phyloP scores from a whole-genome alignment of 371 early-diverging fungal species.

The Syncephalastrum monosporum region DNA sequence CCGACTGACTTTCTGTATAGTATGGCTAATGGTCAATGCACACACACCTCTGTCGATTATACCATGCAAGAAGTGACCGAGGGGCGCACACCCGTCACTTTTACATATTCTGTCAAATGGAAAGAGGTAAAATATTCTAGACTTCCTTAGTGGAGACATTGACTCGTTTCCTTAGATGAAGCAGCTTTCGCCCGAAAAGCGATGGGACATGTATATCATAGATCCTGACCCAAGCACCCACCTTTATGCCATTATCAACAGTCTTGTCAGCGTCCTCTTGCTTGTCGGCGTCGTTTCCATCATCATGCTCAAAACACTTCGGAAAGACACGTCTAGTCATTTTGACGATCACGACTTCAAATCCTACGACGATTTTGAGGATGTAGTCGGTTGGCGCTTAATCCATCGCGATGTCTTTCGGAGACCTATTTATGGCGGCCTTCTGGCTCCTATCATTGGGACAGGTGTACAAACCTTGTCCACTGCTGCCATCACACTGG shows the following conservation, averaged over 20 bases:
- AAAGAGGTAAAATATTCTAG: slow-evolving; percentile 22
- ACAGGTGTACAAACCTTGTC: slow-evolving; percentile 37
- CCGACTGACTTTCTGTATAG: slow-evolving; percentile 12
- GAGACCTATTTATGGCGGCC: slow-evolving; percentile 46
- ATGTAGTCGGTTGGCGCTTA: slow-evolving; percentile 45
- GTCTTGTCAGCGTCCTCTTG: slow-evolving; percentile 20
- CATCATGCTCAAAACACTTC: slow-evolving; percentile 34
- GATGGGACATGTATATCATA: slow-evolving; percentile 41
- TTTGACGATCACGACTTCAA: slow-evolving; percentile 14
- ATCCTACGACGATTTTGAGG: slow-evolving; percentile 39
- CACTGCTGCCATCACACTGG: slow-evolving; percentile 15
- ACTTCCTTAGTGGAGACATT: neutral
- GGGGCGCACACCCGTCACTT: slow-evolving; percentile 25
- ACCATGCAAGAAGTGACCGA: slow-evolving; percentile 35
- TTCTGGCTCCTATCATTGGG: slow-evolving; percentile 45
- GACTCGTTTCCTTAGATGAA: slow-evolving; percentile 7
- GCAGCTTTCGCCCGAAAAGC: slow-evolving; percentile 8
- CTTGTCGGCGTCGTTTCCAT: slow-evolving; percentile 19
- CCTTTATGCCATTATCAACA: slow-evolving; percentile 28
- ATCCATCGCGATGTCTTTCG: slow-evolving; percentile 48
- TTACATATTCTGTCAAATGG: slow-evolving; percentile 49
- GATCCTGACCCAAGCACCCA: slow-evolving; percentile 30
- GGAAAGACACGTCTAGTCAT: slow-evolving; percentile 17
- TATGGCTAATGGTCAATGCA: slow-evolving; percentile 32
- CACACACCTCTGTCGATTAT: slow-evolving; percentile 34